phyloP scores from a whole-genome alignment of 176 grass and related monocot species.

The Aegilops bicornis region DNA sequence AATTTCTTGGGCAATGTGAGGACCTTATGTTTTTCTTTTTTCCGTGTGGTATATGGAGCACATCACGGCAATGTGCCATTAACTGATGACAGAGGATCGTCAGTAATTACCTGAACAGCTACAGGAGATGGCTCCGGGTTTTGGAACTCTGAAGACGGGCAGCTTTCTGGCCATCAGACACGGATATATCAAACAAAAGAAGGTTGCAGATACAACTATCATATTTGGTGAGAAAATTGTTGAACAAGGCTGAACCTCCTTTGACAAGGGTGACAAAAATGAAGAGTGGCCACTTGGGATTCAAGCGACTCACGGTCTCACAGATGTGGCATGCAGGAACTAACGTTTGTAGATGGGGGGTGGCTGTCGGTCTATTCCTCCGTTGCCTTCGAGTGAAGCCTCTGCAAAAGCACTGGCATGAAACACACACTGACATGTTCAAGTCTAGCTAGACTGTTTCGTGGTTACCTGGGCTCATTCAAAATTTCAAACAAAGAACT shows the following conservation, averaged over 20 bases:
- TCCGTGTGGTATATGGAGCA: background rate
- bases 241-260: constrained; percentile 7
- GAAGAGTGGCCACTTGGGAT: constrained; percentile 25
- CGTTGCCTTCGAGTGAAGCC: constrained; percentile 42
- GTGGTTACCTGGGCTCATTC: no score
- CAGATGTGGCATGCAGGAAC: background rate
- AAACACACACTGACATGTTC: background rate
- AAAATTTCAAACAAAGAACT: no score
- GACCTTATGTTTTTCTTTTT: background rate
- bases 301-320: background rate
- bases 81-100: background rate
- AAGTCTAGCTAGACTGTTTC: background rate
- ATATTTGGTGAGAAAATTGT: constrained; percentile 33
- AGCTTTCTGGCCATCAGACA: constrained; percentile 9
- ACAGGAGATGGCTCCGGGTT: constrained; percentile 14
- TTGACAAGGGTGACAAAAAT: background rate
- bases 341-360: constrained; percentile 37
- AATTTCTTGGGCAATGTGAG: background rate
- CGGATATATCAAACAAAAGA: background rate
- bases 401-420: background rate
- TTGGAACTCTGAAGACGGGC: background rate
- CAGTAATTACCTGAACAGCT: background rate
- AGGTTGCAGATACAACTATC: constrained; percentile 1
- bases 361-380: constrained; percentile 15
- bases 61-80: background rate